Evolutionary conservation across 192 early-diverging fungal genomes (phyloP).

Genomic region (Podila clonocystis): DNA sequence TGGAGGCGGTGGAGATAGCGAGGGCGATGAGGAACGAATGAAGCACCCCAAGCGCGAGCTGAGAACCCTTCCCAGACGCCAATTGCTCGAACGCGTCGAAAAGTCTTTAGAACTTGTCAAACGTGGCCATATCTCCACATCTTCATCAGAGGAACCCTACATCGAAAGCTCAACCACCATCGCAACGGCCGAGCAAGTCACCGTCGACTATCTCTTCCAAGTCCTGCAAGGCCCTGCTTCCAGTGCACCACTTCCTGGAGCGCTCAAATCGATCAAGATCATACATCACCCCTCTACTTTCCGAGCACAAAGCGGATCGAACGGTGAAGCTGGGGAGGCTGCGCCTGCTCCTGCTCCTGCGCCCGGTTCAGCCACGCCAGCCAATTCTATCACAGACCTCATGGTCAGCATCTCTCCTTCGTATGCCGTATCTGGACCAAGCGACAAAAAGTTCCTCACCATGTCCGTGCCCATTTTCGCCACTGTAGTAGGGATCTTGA

Average conservation of each 20-base stretch:
- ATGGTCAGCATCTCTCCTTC: background rate
- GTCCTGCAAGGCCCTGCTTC: constrained; percentile 26
- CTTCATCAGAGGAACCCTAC: background rate
- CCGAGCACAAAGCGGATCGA: background rate
- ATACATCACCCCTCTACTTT: background rate
- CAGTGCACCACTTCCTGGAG: constrained; percentile 5
- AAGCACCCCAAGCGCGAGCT: background rate
- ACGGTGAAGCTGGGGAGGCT: background rate
- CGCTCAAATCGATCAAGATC: constrained; percentile 5
- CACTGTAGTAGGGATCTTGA: background rate
- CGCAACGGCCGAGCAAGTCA: constrained; percentile 12
- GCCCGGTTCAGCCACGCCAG: background rate
- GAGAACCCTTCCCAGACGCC: background rate
- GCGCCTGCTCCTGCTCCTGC: background rate
- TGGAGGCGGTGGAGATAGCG: background rate
- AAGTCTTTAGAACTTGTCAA: background rate
- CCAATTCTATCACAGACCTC: background rate
- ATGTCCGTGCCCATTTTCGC: constrained; percentile 2
- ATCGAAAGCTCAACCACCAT: constrained; percentile 5
- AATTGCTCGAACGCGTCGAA: background rate
- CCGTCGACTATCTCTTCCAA: constrained; percentile 24
- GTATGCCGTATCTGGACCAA: background rate
- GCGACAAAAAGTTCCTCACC: constrained; percentile 3
- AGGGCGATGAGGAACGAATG: background rate
- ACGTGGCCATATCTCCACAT: background rate